phyloP scores from a whole-genome alignment of 768 basidiomycete species.

The Cyclocybe aegerita region DNA sequence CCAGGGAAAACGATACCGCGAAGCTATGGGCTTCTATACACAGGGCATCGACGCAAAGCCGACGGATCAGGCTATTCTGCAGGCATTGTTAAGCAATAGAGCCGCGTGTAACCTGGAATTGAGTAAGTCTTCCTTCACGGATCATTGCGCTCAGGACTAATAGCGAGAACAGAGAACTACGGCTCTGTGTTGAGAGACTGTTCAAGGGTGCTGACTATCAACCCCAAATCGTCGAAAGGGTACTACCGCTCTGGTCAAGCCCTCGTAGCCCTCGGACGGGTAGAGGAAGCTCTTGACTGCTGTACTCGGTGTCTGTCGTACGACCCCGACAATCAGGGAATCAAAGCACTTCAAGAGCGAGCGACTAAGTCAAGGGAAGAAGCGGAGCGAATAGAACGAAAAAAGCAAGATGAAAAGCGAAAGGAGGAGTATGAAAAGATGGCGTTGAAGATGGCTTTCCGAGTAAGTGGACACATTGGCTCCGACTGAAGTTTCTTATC shows the following conservation, averaged over 20 bases:
- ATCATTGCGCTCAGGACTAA: conserved; percentile 4
- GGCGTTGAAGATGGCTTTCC: conserved; percentile 57
- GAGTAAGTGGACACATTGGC: conserved; percentile 43
- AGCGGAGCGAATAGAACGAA: conserved; percentile 51
- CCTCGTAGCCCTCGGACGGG: conserved; percentile 68
- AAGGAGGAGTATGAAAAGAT: conserved; percentile 52
- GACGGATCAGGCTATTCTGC: conserved; percentile 52
- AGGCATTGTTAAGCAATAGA: conserved; percentile 81
- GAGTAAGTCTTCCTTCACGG: conserved; percentile 43
- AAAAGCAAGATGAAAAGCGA: conserved; percentile 46
- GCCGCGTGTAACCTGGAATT: conserved; percentile 93
- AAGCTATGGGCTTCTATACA: conserved; percentile 88
- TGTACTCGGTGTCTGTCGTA: conserved; percentile 66
- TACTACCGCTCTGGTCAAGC: conserved; percentile 84
- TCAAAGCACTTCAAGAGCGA: conserved; percentile 49
- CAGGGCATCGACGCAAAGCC: conserved; percentile 88
- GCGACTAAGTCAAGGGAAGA: conserved; percentile 43
- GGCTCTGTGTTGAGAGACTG: conserved; percentile 86
- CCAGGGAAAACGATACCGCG: conserved; percentile 80
- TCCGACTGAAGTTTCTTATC: conserved; percentile 1
- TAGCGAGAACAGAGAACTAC: conserved; percentile 67
- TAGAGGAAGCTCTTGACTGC: conserved; percentile 83
- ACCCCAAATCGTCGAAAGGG: conserved; percentile 73
- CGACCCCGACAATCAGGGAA: conserved; percentile 55
- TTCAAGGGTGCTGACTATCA: conserved; percentile 64